A percentile compares a stretch with the other conserved stretches of the same genome.
Evolutionary conservation across 2,329 filamentous ascomycete species (phyloP).

Genomic region (Colletotrichum musae): DNA sequence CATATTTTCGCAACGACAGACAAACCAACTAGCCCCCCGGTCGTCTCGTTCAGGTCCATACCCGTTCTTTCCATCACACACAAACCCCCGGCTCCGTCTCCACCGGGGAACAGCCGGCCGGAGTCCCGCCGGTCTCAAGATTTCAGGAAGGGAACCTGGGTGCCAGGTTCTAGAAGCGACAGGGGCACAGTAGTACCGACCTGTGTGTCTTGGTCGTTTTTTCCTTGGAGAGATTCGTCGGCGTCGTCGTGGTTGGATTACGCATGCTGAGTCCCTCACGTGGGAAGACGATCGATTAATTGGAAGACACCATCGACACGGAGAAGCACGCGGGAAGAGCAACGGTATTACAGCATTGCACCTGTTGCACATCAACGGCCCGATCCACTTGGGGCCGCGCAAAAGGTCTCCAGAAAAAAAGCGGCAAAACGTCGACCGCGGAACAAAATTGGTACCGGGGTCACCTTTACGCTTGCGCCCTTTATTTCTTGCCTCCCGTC

Average conservation of each 20-base stretch:
- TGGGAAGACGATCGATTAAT: constrained; percentile 14
- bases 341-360: constrained; percentile 12
- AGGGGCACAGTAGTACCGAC: constrained; percentile 14
- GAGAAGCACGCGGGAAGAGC: constrained; percentile 4
- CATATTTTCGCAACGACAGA: too few relatives aligned
- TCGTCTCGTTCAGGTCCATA: too few relatives aligned
- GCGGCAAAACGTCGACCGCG: not conserved
- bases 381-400: constrained; percentile 28
- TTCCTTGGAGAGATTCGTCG: too few relatives aligned
- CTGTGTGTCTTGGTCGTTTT: not conserved
- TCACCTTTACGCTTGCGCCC: too few relatives aligned
- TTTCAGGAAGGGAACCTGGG: constrained; percentile 32
- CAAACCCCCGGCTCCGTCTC: constrained; percentile 28
- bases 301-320: not conserved
- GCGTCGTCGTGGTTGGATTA: not conserved
- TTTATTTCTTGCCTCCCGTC: too few relatives aligned
- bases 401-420: constrained; percentile 4
- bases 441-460: too few relatives aligned
- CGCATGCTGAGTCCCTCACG: constrained; percentile 12
- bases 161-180: constrained; percentile 38
- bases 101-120: constrained; percentile 39
- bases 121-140: constrained; percentile 37
- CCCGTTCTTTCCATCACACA: constrained; percentile 9
- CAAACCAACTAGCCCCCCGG: not conserved
- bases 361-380: constrained; percentile 32